Base-by-base conservation (phyloP, 768 basidiomycete species). In the Saitozyma podzolica region DNA sequence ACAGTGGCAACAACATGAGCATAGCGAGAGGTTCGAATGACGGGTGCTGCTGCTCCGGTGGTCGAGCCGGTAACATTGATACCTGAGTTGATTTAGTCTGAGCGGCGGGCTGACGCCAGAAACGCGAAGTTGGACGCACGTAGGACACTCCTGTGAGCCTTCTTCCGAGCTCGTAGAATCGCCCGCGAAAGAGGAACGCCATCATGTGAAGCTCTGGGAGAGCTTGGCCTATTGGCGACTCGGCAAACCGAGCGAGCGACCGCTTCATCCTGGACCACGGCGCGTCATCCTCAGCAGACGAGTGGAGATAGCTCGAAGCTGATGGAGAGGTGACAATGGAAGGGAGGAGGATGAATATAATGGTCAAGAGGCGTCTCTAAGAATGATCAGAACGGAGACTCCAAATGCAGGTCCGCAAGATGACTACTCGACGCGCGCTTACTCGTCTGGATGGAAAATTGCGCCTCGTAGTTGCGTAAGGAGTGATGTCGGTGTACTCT, bases 401-500 rank as follows among this genome's bases (percentile, higher is more conserved):
- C 29, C 29, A 5, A 2, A 29, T 2, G 29, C 29, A 29, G 29
- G 29, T 29, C 5, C 5, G 29, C 29, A 29, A n/a, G n/a, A n/a
- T n/a, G n/a, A n/a, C 40, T 8, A 60, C 19, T 40, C 9, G 29
- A 29, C 29, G 5, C 29, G 29, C 29, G 29, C 29, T 29, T 29
- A 29, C 29, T 29, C 29, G 29, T 2, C 29, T 29, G 29, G 29
- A 29, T 29, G 29, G 29, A 29, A 29, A 29, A 5, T 29, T 60
- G 41, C 45, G 43, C 14, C 41, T 20, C 17, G 17, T 20, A 11
- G 13, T 49, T 40, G 40, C 51, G 53, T 42, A 58, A 54, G 50
- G 74, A 59, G 37, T 68, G n/a, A 80, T 76, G 57, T 80, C 80
- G 14, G 77, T 77, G 50, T 80, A 80, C 52, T 80, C 80, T 56